phyloP scores from a whole-genome alignment of 352 stramenopile genomes.

The Pseudoperonospora humuli region DNA sequence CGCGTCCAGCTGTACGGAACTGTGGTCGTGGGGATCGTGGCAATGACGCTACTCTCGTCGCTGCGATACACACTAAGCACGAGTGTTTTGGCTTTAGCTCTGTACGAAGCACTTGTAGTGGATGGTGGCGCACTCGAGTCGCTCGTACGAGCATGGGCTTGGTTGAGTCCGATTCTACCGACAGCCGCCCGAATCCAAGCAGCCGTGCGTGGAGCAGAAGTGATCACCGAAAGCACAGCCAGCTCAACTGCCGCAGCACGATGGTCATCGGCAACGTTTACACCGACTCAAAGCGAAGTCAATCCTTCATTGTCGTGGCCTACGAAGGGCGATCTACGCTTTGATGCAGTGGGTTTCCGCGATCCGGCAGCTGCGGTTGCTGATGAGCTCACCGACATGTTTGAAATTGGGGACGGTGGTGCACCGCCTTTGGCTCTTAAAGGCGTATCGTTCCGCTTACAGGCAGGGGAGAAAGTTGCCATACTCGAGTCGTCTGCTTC shows the following conservation, averaged over 20 bases:
- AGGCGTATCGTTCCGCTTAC: constrained; percentile 67
- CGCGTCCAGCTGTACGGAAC: constrained; percentile 54
- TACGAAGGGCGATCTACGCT: constrained; percentile 67
- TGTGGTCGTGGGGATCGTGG: constrained; percentile 44
- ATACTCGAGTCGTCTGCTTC: constrained; percentile 83
- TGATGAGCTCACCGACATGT: constrained; percentile 22
- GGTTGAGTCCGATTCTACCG: constrained; percentile 28
- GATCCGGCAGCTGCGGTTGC: constrained; percentile 48
- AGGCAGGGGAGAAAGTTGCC: constrained; percentile 82
- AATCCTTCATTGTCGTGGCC: constrained; percentile 78
- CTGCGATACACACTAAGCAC: constrained; percentile 39
- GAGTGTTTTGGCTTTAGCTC: constrained; percentile 81
- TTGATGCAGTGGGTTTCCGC: constrained; percentile 87
- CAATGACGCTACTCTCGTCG: constrained; percentile 26
- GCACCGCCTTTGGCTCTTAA: constrained; percentile 29
- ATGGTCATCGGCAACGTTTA: constrained; percentile 11
- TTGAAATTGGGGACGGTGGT: constrained; percentile 45
- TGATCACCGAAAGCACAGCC: constrained; percentile 19
- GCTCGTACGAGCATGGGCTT: constrained; percentile 77
- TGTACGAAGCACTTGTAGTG: constrained; percentile 88
- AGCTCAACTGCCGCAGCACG: constrained; percentile 18
- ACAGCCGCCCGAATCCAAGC: constrained; percentile 18
- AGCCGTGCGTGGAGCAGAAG: constrained; percentile 17
- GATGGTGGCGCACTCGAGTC: constrained; percentile 81
- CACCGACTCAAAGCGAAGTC: constrained; percentile 14